Conservation (phyloP, 108 stramenopile genomes). For the Nitzschia putrida region DNA sequence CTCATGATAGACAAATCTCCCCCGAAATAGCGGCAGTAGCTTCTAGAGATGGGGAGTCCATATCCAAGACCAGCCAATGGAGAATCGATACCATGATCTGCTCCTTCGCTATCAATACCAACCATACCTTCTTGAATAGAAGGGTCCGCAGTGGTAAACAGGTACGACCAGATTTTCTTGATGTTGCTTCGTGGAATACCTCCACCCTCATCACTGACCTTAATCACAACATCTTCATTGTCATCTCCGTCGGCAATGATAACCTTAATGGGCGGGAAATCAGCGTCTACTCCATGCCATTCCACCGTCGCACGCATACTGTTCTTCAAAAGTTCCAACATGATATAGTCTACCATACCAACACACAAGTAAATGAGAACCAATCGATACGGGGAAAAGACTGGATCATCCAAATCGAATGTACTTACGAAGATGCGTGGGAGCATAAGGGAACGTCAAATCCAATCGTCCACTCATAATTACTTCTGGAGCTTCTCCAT, state of each 20-base stretch:
- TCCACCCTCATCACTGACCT: slow-evolving; percentile 98
- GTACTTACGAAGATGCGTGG: slow-evolving; percentile 76
- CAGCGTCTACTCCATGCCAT: slow-evolving; percentile 87
- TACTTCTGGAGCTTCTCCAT: slow-evolving; percentile 99
- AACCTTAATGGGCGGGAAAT: slow-evolving; percentile 93
- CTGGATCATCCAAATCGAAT: not conserved
- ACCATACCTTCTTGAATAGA: slow-evolving; percentile 79
- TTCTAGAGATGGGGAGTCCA: slow-evolving; percentile 95
- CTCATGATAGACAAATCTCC: slow-evolving; percentile 97
- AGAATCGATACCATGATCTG: slow-evolving; percentile 89
- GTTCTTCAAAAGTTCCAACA: slow-evolving; percentile 98
- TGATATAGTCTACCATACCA: slow-evolving; percentile 75
- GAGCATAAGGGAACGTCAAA: slow-evolving; percentile 94
- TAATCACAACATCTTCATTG: slow-evolving; percentile 99
- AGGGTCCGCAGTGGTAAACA: slow-evolving; percentile 89
- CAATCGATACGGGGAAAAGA: not conserved
- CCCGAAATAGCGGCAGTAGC: slow-evolving; percentile 97
- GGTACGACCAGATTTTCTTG: slow-evolving; percentile 94
- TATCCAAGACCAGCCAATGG: slow-evolving; percentile 98
- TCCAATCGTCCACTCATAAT: slow-evolving; percentile 92
- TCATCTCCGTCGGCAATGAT: slow-evolving; percentile 96
- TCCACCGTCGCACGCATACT: slow-evolving; percentile 98
- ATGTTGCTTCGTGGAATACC: slow-evolving; percentile 95
- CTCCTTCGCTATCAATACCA: slow-evolving; percentile 52
- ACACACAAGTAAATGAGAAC: not conserved